phyloP scores from a whole-genome alignment of 495 filamentous ascomycete species.

The Chaetomidium leptoderma region DNA sequence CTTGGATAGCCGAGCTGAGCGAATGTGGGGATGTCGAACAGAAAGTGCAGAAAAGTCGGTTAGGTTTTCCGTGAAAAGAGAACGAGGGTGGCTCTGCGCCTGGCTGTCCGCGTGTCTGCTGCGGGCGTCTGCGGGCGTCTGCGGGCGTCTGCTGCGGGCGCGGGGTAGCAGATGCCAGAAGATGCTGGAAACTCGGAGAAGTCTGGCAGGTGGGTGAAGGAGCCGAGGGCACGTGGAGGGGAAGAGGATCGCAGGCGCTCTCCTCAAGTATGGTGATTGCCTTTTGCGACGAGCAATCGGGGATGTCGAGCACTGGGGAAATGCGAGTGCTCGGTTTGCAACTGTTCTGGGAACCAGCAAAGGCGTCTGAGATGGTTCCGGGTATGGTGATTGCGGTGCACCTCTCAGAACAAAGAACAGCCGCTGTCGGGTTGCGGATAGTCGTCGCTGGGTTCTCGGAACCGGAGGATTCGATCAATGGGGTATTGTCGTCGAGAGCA shows the following conservation, averaged over 20 bases:
- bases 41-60: neutral
- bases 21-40: neutral
- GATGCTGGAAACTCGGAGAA: neutral
- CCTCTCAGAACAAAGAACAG: slow-evolving; percentile 30
- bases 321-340: neutral
- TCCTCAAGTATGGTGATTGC: too few relatives aligned
- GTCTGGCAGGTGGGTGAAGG: too few relatives aligned
- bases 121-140: too few relatives aligned
- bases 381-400: slow-evolving; percentile 7
- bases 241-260: too few relatives aligned
- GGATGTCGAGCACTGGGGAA: neutral
- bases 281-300: too few relatives aligned
- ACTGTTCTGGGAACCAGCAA: slow-evolving; percentile 34
- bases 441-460: slow-evolving; percentile 2
- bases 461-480: neutral
- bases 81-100: neutral
- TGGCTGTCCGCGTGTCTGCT: too few relatives aligned
- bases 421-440: slow-evolving; percentile 3
- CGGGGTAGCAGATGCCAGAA: neutral
- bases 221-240: too few relatives aligned
- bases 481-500: too few relatives aligned
- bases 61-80: neutral
- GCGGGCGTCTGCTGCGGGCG: too few relatives aligned
- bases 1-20: neutral
- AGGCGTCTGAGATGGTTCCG: slow-evolving; percentile 29